Percentiles rank a stretch among this genome's conserved stretches.
phyloP scores from a whole-genome alignment of 345 rosid species.

The Pistacia integerrima region DNA sequence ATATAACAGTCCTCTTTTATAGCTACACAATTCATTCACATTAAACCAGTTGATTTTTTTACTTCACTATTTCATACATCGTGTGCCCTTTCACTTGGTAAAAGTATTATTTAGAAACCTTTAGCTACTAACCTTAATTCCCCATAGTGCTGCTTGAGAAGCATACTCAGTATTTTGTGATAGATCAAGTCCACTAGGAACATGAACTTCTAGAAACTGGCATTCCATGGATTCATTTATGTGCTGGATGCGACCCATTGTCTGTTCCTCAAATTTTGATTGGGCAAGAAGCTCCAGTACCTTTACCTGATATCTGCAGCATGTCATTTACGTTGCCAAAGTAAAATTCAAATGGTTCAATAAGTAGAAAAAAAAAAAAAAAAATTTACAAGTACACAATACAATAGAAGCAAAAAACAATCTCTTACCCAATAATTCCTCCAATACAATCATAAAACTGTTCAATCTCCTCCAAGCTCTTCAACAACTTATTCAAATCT shows the following conservation, averaged over 20 bases:
- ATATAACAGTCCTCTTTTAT: no score
- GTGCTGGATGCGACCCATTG: slow-evolving; percentile 38
- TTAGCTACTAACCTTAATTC: slow-evolving; percentile 68
- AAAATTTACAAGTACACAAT: not conserved
- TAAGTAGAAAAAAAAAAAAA: not conserved
- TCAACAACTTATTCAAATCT: slow-evolving; percentile 56
- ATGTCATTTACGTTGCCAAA: slow-evolving; percentile 13
- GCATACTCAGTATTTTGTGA: slow-evolving; percentile 69
- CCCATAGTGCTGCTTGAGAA: slow-evolving; percentile 93
- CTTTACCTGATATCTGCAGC: slow-evolving; percentile 77
- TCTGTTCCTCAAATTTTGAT: slow-evolving; percentile 47
- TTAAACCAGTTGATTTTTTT: no score
- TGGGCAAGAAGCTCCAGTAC: slow-evolving; percentile 80
- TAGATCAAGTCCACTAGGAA: slow-evolving; percentile 77
- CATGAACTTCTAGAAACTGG: slow-evolving; percentile 69
- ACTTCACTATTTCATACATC: no score
- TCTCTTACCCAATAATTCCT: slow-evolving; percentile 79
- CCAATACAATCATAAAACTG: slow-evolving; percentile 88
- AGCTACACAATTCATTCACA: no score
- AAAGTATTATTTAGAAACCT: not conserved
- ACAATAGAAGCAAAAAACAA: not conserved
- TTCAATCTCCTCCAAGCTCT: slow-evolving; percentile 62
- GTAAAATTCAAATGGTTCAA: slow-evolving; percentile 16
- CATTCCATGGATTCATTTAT: slow-evolving; percentile 50
- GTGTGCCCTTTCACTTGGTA: no score